phyloP scores from a whole-genome alignment of 176 grass and related monocot species.

The Zea mays region Zm-B73-REFERENCE-NAM-5.0 NC_050096.1:272947501-272948000 shows the following conservation, averaged over 20 bases:
- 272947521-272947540: no score
- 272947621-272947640: background rate
- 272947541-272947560: no score
- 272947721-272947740: conserved; percentile 74
- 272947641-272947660: conserved; percentile 3
- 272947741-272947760: conserved; percentile 22
- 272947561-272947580: conserved; percentile 10
- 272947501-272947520: no score
- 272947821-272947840: background rate
- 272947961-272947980: conserved; percentile 7
- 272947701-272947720: conserved; percentile 62
- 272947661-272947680: background rate
- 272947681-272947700: conserved; percentile 34
- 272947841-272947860: background rate
- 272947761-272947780: background rate
- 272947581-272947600: background rate
- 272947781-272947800: background rate
- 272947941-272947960: background rate
- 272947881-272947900: background rate
- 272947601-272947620: background rate
- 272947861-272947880: background rate
- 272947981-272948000: background rate
- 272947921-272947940: no score
- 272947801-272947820: background rate
- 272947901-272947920: background rate